These are phyloP conservation scores for Tetracentron sinense DNA, from an alignment of 164 flowering plant genomes.

Conservation along the genomic window DNA sequence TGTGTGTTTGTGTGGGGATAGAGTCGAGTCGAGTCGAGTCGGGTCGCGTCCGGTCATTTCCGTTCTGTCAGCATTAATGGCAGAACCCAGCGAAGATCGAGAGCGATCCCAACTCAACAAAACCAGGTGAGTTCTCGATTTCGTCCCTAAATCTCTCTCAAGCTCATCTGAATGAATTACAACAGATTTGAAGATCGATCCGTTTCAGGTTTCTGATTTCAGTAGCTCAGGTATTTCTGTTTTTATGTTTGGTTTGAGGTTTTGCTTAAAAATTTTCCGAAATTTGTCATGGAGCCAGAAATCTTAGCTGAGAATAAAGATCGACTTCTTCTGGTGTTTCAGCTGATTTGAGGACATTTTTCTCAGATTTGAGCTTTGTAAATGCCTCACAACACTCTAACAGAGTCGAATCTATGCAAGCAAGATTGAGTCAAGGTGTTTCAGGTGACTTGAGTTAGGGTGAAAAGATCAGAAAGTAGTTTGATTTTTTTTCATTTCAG, in stretches of 20 bases:
- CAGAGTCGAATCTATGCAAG: too few species aligned
- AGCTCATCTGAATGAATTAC: background rate
- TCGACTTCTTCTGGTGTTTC: too few species aligned
- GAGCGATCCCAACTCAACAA: conserved; percentile 16
- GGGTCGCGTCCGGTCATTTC: conserved; percentile 4
- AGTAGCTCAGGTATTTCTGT: conserved; percentile 16
- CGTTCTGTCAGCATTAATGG: conserved; percentile 16
- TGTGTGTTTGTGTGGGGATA: background rate
- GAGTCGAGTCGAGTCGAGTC: too few species aligned
- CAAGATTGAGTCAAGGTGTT: conserved; percentile 8
- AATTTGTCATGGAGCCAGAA: background rate
- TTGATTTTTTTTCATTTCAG: background rate
- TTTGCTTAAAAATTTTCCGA: too few species aligned
- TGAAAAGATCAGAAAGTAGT: too few species aligned
- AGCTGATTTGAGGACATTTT: too few species aligned
- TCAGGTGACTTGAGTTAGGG: too few species aligned
- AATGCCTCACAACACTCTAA: too few species aligned
- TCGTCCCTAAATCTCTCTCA: background rate
- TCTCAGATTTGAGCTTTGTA: too few species aligned
- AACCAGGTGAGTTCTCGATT: background rate
- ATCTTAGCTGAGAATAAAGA: background rate
- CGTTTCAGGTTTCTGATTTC: background rate
- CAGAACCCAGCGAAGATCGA: conserved; percentile 9
- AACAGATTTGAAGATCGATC: conserved; percentile 7
- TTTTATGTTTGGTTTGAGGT: background rate